Evolutionary conservation across 2,329 filamentous ascomycete genomes (phyloP), one percentile per base, ranked within the genome.

Genomic region (Diaporthe longicolla): DNA sequence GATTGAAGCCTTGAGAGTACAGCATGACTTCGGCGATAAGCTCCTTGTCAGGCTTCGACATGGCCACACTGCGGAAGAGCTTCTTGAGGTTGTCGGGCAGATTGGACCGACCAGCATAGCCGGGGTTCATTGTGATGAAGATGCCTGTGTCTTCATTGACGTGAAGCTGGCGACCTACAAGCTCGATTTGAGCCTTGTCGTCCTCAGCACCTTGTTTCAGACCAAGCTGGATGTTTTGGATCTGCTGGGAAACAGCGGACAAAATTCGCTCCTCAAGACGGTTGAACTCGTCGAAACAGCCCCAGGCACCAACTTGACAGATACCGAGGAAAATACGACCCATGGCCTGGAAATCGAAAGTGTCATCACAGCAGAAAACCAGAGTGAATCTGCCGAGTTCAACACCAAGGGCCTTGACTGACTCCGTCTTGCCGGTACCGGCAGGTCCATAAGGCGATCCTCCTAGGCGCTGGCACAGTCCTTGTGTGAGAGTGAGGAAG

Each of bases 81-180:
- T 99, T 99, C 91, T 99, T 99, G 86, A 99, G 85, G 83, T 99
- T 99, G 85, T 99, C 97, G 2, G 97, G 97, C 80, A 99, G 86
- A 84, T 99, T 99, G 66, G 97, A 99, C 84, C 97, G 94, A 73
- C 97, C 97, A 70, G 97, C 97, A 84, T 99, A 99, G 70, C 97
- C 97, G 82, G 97, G 97, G 83, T 99, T 99, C 97, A 99, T 99
- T 52, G 97, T 99, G 82, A 99, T 99, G 87, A 99, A 99, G 82
- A 99, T 97, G 79, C 97, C 97, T 68, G 97, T 98, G 82, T 98
- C 97, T 75, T 90, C 89, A 80, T 98, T 97, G 78, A 99, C 97
- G 76, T 89, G 91, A 63, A 99, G 89, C 78, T 97, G 95, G 72
- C 97, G 94, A 65, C 96, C 96, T 71, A 98, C 94, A 26, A 99